phyloP scores from a whole-genome alignment of 75 land plant species.

The Selaginella tamariscina region DNA sequence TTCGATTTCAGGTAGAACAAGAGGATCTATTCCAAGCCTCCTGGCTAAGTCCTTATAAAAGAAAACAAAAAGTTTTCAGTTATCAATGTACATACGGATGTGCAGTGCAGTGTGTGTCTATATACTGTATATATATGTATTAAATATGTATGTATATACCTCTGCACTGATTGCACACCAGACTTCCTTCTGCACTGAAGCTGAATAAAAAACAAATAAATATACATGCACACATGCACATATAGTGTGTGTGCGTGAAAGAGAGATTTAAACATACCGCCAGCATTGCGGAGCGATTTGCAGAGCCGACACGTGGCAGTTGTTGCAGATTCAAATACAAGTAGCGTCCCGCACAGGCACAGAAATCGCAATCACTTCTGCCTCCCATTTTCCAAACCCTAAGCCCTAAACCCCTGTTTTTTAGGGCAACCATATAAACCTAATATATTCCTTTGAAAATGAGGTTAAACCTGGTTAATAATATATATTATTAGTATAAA shows the following conservation, averaged over 20 bases:
- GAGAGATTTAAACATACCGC: slow-evolving; percentile 17
- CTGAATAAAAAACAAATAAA: slow-evolving; percentile 15
- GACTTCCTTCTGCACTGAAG: slow-evolving; percentile 13
- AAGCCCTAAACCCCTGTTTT: neutral
- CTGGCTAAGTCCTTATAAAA: slow-evolving; percentile 20
- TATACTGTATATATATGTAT: too few species aligned
- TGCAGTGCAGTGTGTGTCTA: too few species aligned
- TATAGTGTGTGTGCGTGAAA: slow-evolving; percentile 2
- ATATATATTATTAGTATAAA: too few species aligned
- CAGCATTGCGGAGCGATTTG: slow-evolving; percentile 23
- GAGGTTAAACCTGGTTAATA: too few species aligned
- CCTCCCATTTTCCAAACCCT: neutral
- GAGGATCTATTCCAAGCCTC: slow-evolving; percentile 27
- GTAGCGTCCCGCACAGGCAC: slow-evolving; percentile 40
- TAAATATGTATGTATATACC: slow-evolving; percentile 17
- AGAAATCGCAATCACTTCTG: slow-evolving; percentile 30
- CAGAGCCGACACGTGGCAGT: slow-evolving; percentile 38
- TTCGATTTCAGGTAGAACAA: slow-evolving; percentile 20
- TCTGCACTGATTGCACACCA: slow-evolving; percentile 24
- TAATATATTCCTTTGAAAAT: too few species aligned
- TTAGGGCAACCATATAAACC: too few species aligned
- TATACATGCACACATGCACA: neutral
- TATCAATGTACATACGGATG: too few species aligned
- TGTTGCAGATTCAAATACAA: slow-evolving; percentile 21
- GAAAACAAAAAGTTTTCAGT: too few species aligned